Percentiles rank a stretch among this genome's conserved stretches.
phyloP scores from a whole-genome alignment of 2,329 filamentous ascomycete species.

The Sporothrix pallida region DNA sequence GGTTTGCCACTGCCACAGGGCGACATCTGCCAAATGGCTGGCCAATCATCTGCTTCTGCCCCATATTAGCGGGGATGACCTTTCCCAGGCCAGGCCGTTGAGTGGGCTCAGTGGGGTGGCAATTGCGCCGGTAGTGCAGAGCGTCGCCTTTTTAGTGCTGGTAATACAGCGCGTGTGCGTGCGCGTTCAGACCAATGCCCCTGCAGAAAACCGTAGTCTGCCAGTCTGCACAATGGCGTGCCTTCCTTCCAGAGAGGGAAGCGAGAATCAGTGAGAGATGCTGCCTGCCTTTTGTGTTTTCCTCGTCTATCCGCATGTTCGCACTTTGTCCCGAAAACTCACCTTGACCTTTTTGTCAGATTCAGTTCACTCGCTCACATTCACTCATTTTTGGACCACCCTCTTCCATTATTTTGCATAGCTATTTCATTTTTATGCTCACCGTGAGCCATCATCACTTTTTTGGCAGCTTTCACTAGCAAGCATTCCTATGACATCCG shows the following conservation, averaged over 20 bases:
- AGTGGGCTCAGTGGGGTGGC: constrained; percentile 20
- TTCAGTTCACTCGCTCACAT: constrained; percentile 1
- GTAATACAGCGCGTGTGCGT: constrained; percentile 28
- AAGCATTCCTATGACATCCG: constrained; percentile 11
- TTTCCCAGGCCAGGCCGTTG: constrained; percentile 19
- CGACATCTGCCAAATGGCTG: neutral
- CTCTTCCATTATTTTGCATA: constrained; percentile 15
- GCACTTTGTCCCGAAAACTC: constrained; percentile 16
- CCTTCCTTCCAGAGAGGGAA: neutral
- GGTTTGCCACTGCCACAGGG: neutral
- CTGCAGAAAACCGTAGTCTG: constrained; percentile 25
- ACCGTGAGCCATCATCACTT: neutral
- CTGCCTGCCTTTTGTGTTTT: constrained; percentile 14
- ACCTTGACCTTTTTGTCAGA: constrained; percentile 3
- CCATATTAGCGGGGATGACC: constrained; percentile 25
- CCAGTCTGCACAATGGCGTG: constrained; percentile 3
- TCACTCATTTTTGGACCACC: neutral
- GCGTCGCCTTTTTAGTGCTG: neutral
- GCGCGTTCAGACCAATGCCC: constrained; percentile 24
- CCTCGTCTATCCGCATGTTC: neutral
- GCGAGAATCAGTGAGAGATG: neutral
- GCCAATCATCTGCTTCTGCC: neutral
- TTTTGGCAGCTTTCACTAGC: neutral
- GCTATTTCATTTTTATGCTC: neutral
- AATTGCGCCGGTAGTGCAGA: constrained; percentile 24